Evolutionary conservation across 2,329 filamentous ascomycete species (phyloP), one percentile per base, ranked within the genome.

Genomic region (Endocalyx cinctus): DNA sequence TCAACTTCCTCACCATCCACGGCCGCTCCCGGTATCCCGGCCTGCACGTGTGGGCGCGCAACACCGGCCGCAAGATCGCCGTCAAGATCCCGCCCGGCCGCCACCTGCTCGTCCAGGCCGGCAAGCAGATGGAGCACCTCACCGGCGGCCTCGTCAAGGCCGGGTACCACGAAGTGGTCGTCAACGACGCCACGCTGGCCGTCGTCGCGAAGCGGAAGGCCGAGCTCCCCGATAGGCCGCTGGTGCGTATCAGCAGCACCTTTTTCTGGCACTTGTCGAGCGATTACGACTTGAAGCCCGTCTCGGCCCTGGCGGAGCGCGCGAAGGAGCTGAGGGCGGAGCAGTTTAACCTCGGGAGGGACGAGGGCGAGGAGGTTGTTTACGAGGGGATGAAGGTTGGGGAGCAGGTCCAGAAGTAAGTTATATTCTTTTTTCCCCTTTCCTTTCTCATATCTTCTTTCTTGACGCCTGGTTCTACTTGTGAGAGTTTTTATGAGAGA

Each of bases 1-100:
- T 79, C 37, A 79, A 79, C 64, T 79, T 79, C 53, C 64, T 79
- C 33, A 79, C 75, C 43, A 79, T 79, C 57, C 75, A 79, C 60
- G 75, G 75, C 36, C 75, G 75, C 44, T 77, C 72, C 18, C 72
- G 75, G 38, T 79, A 77, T 46, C 75, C 75, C 0, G 75, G 75
- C 3, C 64, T 79, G 45, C 69, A 79, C 60, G 71, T 79, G 48
- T 79, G 75, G 75, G 75, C 74, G 15, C 72, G 75, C 45, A 79
- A 79, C 65, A 79, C 74, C 2, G 75, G 75, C 27, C 64, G 62
- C 41, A 68, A 69, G 43, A 77, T 79, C 43, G 56, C 74, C 27
- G 75, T 79, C 42, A 67, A 68, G 57, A 79, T 79, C 43, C 75
- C 75, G 0, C 59, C 60, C 4, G 73, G 74, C 4, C 74, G 73